Percentiles rank a stretch among this genome's conserved stretches.
Conservation (phyloP, 2,329 filamentous ascomycete species). For the Sclerotinia spermophila region DNA sequence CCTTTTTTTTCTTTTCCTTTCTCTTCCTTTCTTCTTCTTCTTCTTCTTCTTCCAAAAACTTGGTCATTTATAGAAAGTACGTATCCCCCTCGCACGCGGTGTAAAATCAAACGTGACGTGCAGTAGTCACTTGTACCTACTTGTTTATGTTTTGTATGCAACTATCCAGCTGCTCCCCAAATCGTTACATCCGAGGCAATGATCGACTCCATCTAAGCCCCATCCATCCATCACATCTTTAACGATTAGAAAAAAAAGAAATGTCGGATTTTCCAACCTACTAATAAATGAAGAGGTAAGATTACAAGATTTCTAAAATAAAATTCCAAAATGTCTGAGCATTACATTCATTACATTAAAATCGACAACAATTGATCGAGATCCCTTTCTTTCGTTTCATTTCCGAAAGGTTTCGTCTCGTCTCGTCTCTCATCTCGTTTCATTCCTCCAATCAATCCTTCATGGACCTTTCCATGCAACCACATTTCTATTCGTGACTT, state of each 20-base stretch:
- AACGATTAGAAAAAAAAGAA: neutral
- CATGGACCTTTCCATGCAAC: slow-evolving; percentile 8
- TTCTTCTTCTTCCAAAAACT: neutral
- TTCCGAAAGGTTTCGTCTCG: slow-evolving; percentile 4
- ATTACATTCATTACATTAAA: neutral
- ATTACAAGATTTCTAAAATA: neutral
- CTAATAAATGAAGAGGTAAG: neutral
- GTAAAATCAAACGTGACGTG: slow-evolving; percentile 16
- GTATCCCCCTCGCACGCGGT: slow-evolving; percentile 16
- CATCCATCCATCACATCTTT: neutral
- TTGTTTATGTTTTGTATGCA: slow-evolving; percentile 9
- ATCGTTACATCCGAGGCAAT: neutral
- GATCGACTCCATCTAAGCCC: slow-evolving; percentile 1
- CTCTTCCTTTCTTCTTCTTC: neutral
- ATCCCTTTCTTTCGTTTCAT: neutral
- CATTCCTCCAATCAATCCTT: slow-evolving; percentile 16
- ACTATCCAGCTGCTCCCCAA: neutral
- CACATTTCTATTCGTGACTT: neutral
- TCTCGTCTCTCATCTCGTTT: slow-evolving; percentile 8
- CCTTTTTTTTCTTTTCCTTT: too few species aligned
- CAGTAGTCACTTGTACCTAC: slow-evolving; percentile 9
- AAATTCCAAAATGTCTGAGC: neutral
- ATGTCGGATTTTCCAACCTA: neutral
- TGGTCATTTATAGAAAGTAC: slow-evolving; percentile 9
- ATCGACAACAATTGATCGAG: neutral